phyloP scores from a whole-genome alignment of 2,329 filamentous ascomycete species.

The Ceratocystis lukuohia region DNA sequence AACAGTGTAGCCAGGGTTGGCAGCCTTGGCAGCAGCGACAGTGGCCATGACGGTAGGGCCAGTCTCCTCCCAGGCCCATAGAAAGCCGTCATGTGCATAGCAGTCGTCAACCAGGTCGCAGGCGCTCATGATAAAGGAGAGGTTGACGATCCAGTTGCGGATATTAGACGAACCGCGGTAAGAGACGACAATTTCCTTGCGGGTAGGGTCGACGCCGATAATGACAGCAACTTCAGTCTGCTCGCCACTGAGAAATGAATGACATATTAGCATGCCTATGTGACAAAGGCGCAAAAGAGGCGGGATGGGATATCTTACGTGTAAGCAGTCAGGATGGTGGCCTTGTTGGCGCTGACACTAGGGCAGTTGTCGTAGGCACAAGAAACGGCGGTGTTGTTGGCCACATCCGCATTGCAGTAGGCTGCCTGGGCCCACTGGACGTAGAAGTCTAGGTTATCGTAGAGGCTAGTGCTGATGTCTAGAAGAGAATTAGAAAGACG shows the following conservation, averaged over 20 bases:
- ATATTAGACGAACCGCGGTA: slow-evolving; percentile 46
- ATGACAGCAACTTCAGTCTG: slow-evolving; percentile 37
- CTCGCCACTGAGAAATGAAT: slow-evolving; percentile 27
- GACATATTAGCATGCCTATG: slow-evolving; percentile 20
- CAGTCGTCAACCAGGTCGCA: slow-evolving; percentile 34
- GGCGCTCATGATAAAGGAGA: slow-evolving; percentile 30
- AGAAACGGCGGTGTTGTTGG: slow-evolving; percentile 13
- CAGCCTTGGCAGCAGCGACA: slow-evolving; percentile 31
- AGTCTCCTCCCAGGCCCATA: slow-evolving; percentile 44
- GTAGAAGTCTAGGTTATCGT: slow-evolving; percentile 17
- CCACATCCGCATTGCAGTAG: slow-evolving; percentile 17
- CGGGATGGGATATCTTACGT: slow-evolving; percentile 14
- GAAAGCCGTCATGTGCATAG: slow-evolving; percentile 45
- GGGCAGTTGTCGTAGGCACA: slow-evolving; percentile 18
- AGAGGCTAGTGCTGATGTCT: slow-evolving; percentile 13
- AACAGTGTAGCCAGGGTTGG: slow-evolving; percentile 40
- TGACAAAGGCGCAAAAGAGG: not conserved
- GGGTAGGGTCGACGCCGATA: slow-evolving; percentile 36
- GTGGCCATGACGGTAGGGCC: slow-evolving; percentile 30
- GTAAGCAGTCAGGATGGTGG: slow-evolving; percentile 11
- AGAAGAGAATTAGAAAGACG: too few species aligned
- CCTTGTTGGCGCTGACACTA: slow-evolving; percentile 13
- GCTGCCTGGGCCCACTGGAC: slow-evolving; percentile 19
- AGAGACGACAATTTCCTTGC: slow-evolving; percentile 43
- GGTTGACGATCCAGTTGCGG: slow-evolving; percentile 48